Conservation (phyloP, 176 grass and related monocot genomes). For the Oryza punctata region DNA sequence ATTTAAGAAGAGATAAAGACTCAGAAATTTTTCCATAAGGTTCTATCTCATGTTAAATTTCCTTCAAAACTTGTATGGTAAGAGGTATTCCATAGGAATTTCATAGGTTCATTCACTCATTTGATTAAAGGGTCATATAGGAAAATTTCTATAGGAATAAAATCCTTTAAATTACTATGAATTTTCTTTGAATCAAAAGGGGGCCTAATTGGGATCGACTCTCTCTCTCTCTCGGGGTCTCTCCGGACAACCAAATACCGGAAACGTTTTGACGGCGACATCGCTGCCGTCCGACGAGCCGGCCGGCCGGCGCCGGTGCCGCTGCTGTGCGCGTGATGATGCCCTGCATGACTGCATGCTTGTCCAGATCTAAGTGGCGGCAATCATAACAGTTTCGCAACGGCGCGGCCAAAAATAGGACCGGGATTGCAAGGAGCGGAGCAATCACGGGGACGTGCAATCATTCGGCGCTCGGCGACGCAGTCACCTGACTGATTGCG, state of each 20-base stretch:
- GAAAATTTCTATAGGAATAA: too few species aligned
- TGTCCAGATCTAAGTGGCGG: neutral
- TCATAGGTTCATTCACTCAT: too few species aligned
- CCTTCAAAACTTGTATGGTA: too few species aligned
- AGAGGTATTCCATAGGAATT: too few species aligned
- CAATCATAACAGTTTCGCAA: neutral
- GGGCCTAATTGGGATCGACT: neutral
- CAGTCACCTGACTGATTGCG: neutral
- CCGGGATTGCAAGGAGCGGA: neutral
- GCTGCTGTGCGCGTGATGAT: neutral
- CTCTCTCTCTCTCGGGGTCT: neutral
- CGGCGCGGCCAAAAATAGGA: neutral
- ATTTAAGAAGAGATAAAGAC: too few species aligned
- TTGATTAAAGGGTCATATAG: too few species aligned
- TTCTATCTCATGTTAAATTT: too few species aligned
- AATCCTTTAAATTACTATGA: too few species aligned
- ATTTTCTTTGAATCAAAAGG: too few species aligned
- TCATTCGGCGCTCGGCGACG: constrained; percentile 9
- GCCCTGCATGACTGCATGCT: neutral
- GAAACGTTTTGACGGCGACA: neutral
- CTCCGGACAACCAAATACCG: neutral
- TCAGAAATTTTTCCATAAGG: too few species aligned
- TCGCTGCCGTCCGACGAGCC: neutral
- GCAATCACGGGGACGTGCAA: neutral
- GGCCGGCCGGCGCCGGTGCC: neutral